These are phyloP conservation scores for Omphalotus olearius DNA, from an alignment of 1,284 basidiomycete genomes.

Conservation along the genomic window DNA sequence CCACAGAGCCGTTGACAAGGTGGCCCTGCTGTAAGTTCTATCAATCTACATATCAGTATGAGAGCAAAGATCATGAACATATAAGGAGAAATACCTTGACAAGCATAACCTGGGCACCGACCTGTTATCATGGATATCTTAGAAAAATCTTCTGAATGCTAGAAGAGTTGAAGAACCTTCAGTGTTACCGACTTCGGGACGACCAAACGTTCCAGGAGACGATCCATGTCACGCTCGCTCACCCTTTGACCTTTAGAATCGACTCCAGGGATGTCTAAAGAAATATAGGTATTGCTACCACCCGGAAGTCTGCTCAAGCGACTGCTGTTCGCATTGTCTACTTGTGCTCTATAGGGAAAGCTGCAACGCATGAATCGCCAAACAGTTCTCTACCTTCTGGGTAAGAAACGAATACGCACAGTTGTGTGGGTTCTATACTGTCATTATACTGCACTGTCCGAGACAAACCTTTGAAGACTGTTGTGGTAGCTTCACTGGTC, in stretches of 20 bases:
- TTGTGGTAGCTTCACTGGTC: constrained; percentile 53
- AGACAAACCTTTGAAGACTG: constrained; percentile 57
- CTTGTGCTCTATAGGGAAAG: constrained; percentile 79
- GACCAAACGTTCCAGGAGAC: constrained; percentile 32
- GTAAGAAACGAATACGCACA: constrained; percentile 40
- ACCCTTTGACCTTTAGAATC: constrained; percentile 28
- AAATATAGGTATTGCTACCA: constrained; percentile 31
- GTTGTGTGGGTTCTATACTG: constrained; percentile 76
- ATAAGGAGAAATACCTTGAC: constrained; percentile 42
- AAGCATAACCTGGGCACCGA: constrained; percentile 69
- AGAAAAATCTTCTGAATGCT: not conserved
- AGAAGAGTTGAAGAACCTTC: constrained; percentile 24
- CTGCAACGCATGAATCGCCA: constrained; percentile 31
- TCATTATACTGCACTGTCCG: constrained; percentile 62
- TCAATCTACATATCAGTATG: constrained; percentile 14
- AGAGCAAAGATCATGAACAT: not conserved
- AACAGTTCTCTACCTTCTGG: not conserved
- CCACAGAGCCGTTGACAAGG: constrained; percentile 85
- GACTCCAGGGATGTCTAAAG: constrained; percentile 28
- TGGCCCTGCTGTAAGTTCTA: constrained; percentile 61
- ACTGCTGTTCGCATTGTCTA: constrained; percentile 69
- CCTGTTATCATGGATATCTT: constrained; percentile 28
- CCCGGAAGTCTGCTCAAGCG: constrained; percentile 51
- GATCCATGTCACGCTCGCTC: constrained; percentile 21
- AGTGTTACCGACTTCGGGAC: constrained; percentile 28